Base-by-base conservation (phyloP, 1,139 yeast species). In the Protomyces inundatus region DNA sequence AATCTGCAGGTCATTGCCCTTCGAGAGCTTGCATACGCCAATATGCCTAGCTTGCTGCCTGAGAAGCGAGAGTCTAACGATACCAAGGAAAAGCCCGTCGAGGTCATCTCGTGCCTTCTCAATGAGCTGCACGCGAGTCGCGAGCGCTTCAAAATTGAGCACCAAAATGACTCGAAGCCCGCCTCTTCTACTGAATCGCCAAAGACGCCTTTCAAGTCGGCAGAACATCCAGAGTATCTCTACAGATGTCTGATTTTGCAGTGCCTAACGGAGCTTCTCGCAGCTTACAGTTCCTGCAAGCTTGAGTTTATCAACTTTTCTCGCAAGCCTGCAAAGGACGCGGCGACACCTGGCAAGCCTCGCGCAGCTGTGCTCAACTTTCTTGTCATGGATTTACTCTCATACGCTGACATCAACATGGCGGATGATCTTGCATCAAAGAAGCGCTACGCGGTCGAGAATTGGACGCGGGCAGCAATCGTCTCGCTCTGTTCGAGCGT, bases 251-350 rank as follows among this genome's bases (percentile, higher is more conserved):
- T 86, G 71, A 75, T 91, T 52, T 75, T 91, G 51, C 89, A 86
- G 70, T 76, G 84, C 0, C 74, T 90, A 46, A 80, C 86, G 0
- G 98, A 91, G 70, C 76, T 90, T 14, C 74, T 90, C 23, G 84
- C 86, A 1, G 87, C 96, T 0, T 91, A 90, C 74, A 87, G 86
- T 69, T 85, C 84, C 67, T 84, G 93, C 66, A 91, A 91, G 72
- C 80, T 88, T 62, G 97, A 90, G 70, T 88, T 91, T 71, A 77
- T 91, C 65, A 85, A 91, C 0, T 90, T 82, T 70, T 84, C 84
- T 74, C 74, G 77, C 58, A 71, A 70, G 32, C 73, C 77, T 23
- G 74, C 54, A 30, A 33, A 51, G 10, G 48, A 52, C 6, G 50
- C 65, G 39, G 64, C 75, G 30, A 55, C 69, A 10, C 71, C 72